A percentile compares a stretch with the other conserved stretches of the same genome.
These are phyloP conservation scores for Prunus salicina DNA, from an alignment of 306 rosid species.

Conservation along the genomic window DNA sequence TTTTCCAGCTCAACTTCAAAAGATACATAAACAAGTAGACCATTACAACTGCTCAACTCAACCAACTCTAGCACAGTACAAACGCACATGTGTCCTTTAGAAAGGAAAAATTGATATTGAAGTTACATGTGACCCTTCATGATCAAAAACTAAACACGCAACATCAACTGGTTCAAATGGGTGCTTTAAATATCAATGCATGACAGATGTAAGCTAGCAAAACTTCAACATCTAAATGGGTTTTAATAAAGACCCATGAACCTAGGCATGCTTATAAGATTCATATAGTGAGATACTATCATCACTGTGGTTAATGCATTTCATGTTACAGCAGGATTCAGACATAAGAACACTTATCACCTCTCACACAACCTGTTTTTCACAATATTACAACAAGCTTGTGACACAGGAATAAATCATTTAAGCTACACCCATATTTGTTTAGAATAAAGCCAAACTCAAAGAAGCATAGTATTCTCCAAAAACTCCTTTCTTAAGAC, in stretches of 20 bases:
- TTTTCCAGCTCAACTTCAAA: neutral
- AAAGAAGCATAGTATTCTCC: neutral
- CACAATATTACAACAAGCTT: neutral
- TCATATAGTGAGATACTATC: neutral
- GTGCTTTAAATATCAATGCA: neutral
- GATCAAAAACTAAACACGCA: neutral
- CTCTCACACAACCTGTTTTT: neutral
- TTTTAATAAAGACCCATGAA: neutral
- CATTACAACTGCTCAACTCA: neutral
- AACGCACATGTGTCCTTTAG: neutral
- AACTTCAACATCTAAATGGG: neutral
- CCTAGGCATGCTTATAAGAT: neutral
- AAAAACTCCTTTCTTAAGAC: neutral
- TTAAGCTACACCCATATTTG: neutral
- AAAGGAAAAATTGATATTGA: neutral
- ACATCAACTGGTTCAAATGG: neutral
- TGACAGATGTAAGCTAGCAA: neutral
- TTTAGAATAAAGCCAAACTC: no score
- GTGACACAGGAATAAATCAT: neutral
- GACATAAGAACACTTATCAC: neutral
- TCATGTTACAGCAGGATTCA: neutral
- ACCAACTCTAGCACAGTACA: conserved; percentile 1
- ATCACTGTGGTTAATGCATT: neutral
- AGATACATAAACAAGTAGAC: neutral
- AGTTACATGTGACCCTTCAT: neutral